phyloP scores from a whole-genome alignment of 345 rosid species.

The Capsella bursapastoris region DNA sequence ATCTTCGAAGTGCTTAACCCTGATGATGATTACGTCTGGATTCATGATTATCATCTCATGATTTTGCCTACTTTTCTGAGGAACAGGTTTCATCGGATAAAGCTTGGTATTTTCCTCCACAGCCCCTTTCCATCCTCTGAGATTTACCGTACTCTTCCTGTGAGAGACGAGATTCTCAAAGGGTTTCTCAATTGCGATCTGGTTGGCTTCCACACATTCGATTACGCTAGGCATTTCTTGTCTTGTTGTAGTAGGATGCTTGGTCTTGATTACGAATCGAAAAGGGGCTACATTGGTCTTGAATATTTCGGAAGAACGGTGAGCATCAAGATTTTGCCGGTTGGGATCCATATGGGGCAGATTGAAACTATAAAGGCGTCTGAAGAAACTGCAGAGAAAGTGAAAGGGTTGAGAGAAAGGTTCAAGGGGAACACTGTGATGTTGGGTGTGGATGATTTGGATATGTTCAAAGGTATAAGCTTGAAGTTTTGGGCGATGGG shows the following conservation, averaged over 20 bases:
- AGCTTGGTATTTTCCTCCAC: conserved; percentile 76
- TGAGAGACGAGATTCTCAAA: conserved; percentile 71
- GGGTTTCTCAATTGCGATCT: conserved; percentile 79
- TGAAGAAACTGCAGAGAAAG: conserved; percentile 51
- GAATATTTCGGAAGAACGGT: conserved; percentile 82
- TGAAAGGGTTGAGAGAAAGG: conserved; percentile 59
- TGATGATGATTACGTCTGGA: conserved; percentile 79
- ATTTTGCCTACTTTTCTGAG: conserved; percentile 73
- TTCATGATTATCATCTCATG: conserved; percentile 89
- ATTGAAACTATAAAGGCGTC: conserved; percentile 53
- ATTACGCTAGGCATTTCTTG: conserved; percentile 88
- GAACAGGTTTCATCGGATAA: conserved; percentile 55
- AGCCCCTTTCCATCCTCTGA: conserved; percentile 82
- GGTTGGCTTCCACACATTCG: conserved; percentile 85
- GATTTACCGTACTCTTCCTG: conserved; percentile 69
- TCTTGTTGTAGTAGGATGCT: conserved; percentile 84
- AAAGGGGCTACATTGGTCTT: conserved; percentile 82
- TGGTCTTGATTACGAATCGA: conserved; percentile 77
- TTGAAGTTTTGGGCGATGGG: conserved; percentile 77
- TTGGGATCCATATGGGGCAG: conserved; percentile 81
- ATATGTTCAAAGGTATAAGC: conserved; percentile 75
- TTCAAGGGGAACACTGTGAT: conserved; percentile 60
- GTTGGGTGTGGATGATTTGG: conserved; percentile 84
- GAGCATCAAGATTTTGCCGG: conserved; percentile 74
- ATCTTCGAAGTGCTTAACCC: conserved; percentile 63